phyloP scores from a whole-genome alignment of 345 rosid species.

The Linum lewisii region DNA sequence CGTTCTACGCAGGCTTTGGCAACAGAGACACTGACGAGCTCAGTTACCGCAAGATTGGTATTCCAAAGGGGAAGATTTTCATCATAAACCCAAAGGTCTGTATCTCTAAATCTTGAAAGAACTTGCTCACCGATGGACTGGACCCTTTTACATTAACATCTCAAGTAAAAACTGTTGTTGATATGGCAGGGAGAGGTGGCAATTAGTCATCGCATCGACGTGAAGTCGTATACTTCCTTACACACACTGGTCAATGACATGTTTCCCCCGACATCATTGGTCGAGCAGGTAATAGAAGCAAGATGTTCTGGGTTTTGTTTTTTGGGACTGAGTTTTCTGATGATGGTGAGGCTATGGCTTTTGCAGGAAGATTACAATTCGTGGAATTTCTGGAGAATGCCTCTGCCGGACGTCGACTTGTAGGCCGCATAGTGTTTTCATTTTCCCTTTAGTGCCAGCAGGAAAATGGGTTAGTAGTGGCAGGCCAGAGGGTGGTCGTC shows the following conservation, averaged over 20 bases:
- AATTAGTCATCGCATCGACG: conserved; percentile 62
- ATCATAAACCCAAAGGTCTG: conserved; percentile 86
- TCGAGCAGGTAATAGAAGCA: conserved; percentile 50
- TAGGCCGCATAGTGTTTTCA: conserved; percentile 5
- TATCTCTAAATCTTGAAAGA: neutral
- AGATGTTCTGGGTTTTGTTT: neutral
- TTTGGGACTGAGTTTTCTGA: too few relatives aligned
- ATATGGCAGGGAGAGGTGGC: conserved; percentile 81
- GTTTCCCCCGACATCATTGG: conserved; percentile 74
- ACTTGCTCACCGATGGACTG: neutral
- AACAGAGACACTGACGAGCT: conserved; percentile 90
- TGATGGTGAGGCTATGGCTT: neutral
- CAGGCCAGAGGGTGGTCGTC: too few relatives aligned
- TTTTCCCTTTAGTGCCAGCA: too few relatives aligned
- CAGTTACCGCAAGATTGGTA: conserved; percentile 82
- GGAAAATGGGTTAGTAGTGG: too few relatives aligned
- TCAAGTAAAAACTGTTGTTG: neutral
- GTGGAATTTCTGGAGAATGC: conserved; percentile 82
- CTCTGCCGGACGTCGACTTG: conserved; percentile 44
- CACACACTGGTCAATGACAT: conserved; percentile 89
- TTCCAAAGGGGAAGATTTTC: conserved; percentile 85
- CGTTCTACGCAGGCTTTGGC: conserved; percentile 90
- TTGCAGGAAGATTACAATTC: conserved; percentile 78
- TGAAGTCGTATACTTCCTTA: conserved; percentile 69
- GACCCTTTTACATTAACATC: neutral